A percentile compares a stretch with the other conserved stretches of the same genome.
Evolutionary conservation across 176 grass and related monocot species (phyloP).

Genomic region (Sorghum bicolor): Sorghum_bicolor_NCBIv3 NC_012873.2:47076001-47076500

Average conservation of each 20-base stretch:
- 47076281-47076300: not conserved
- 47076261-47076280: not conserved
- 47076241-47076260: not conserved
- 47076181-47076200: not conserved
- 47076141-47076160: too few relatives aligned
- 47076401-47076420: constrained; percentile 27
- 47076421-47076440: constrained; percentile 15
- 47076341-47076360: constrained; percentile 11
- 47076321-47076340: not conserved
- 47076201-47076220: not conserved
- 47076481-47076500: constrained; percentile 25
- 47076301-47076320: not conserved
- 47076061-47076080: too few relatives aligned
- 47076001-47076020: too few relatives aligned
- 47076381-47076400: constrained; percentile 13
- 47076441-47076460: constrained; percentile 39
- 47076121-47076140: too few relatives aligned
- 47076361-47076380: not conserved
- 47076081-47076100: too few relatives aligned
- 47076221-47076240: not conserved
- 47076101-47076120: too few relatives aligned
- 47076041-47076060: too few relatives aligned
- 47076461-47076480: constrained; percentile 23
- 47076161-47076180: not conserved
- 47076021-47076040: too few relatives aligned